Conservation (phyloP, 768 basidiomycete species). For the Leucogyrophana mollusca region DNA sequence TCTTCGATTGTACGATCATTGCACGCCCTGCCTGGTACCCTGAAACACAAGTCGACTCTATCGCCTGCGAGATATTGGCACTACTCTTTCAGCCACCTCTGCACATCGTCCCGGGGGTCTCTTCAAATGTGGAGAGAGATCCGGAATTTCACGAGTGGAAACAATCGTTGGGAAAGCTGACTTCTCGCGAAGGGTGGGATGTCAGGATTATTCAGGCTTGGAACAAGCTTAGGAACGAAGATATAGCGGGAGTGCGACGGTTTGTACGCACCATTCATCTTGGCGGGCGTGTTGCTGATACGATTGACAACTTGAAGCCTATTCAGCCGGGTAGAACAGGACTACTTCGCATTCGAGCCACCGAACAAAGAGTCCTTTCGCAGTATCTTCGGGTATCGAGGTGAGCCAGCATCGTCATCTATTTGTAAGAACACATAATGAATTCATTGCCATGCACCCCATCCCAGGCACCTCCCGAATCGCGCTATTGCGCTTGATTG, state of each 20-base stretch:
- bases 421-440: background rate
- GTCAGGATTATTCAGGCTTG: conserved; percentile 18
- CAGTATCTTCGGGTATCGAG: conserved; percentile 20
- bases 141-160: conserved; percentile 18
- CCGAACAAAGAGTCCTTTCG: conserved; percentile 10
- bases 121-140: conserved; percentile 3
- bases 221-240: conserved; percentile 24
- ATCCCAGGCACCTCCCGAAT: conserved; percentile 19
- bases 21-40: conserved; percentile 27
- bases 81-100: conserved; percentile 20
- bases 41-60: conserved; percentile 18
- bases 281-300: background rate
- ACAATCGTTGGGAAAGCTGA: conserved; percentile 19
- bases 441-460: background rate
- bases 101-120: conserved; percentile 16
- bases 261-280: conserved; percentile 6
- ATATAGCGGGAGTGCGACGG: conserved; percentile 14
- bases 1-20: conserved; percentile 21
- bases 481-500: conserved; percentile 22
- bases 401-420: background rate
- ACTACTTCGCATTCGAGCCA: conserved; percentile 17
- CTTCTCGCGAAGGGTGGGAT: conserved; percentile 20
- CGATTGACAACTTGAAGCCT: conserved; percentile 10
- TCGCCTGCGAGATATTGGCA: conserved; percentile 22
- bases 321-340: conserved; percentile 7